phyloP scores from a whole-genome alignment of 129 eudicot genomes.

The Flaveria linearis region DNA sequence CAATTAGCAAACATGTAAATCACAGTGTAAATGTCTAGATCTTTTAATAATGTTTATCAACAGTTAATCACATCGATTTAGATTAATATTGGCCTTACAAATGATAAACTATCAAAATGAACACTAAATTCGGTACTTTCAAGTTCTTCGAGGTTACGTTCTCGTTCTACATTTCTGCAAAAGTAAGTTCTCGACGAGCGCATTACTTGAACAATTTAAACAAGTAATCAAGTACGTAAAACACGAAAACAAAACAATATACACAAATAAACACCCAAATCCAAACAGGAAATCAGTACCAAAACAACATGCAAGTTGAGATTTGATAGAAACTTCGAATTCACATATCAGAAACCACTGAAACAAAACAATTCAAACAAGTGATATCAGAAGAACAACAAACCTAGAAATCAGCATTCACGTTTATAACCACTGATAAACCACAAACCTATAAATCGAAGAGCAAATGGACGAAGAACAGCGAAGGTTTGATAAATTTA shows the following conservation, averaged over 20 bases:
- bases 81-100: background rate
- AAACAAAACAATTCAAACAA: slow-evolving; percentile 1
- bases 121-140: background rate
- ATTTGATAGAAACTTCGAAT: background rate
- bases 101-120: background rate
- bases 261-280: slow-evolving; percentile 15
- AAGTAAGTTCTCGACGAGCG: background rate
- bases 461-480: slow-evolving; percentile 4
- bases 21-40: background rate
- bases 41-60: too few species aligned
- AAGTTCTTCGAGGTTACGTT: background rate
- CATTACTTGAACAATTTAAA: background rate
- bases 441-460: background rate
- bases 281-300: slow-evolving; percentile 4
- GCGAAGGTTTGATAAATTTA: background rate
- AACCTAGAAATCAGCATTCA: slow-evolving; percentile 15
- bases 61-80: background rate
- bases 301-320: background rate
- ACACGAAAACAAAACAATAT: background rate
- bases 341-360: background rate
- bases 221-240: background rate
- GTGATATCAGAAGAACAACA: slow-evolving; percentile 3
- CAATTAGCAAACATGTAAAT: background rate
- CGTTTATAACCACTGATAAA: background rate
- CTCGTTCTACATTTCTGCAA: background rate